Conservation (phyloP, 192 early-diverging fungal species). For the Funneliformis mosseae region DNA sequence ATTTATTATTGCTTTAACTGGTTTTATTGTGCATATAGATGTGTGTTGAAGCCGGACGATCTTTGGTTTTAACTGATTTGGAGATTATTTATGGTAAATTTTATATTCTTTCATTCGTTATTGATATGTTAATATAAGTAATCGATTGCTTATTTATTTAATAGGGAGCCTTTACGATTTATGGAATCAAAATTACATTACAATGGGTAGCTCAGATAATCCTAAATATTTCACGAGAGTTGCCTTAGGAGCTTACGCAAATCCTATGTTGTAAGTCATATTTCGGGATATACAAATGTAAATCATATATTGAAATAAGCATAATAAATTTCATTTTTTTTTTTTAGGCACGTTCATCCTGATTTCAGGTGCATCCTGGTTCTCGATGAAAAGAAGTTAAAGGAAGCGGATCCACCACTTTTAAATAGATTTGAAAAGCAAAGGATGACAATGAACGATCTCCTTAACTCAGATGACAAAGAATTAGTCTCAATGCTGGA, state of each 20-base stretch:
- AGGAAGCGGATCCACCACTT: constrained; percentile 32
- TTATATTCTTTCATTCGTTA: background rate
- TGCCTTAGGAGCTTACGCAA: constrained; percentile 34
- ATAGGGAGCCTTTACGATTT: constrained; percentile 36
- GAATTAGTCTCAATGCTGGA: background rate
- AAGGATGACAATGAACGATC: constrained; percentile 26
- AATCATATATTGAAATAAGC: background rate
- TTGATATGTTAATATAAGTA: background rate
- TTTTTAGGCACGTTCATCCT: constrained; percentile 15
- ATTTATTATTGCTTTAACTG: background rate
- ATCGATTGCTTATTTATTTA: background rate
- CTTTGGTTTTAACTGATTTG: constrained; percentile 24
- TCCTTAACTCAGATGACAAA: background rate
- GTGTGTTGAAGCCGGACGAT: constrained; percentile 35
- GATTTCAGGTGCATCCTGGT: constrained; percentile 34
- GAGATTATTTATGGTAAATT: constrained; percentile 20
- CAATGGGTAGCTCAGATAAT: constrained; percentile 20
- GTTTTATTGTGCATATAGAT: background rate
- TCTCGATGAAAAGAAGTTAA: constrained; percentile 30
- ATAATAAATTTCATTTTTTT: background rate
- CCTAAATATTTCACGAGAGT: constrained; percentile 34
- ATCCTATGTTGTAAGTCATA: constrained; percentile 32
- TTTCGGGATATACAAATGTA: background rate
- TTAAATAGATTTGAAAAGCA: constrained; percentile 34
- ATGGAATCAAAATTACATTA: constrained; percentile 38